Conservation (phyloP, 768 basidiomycete genomes). For the Suillus paluster region DNA sequence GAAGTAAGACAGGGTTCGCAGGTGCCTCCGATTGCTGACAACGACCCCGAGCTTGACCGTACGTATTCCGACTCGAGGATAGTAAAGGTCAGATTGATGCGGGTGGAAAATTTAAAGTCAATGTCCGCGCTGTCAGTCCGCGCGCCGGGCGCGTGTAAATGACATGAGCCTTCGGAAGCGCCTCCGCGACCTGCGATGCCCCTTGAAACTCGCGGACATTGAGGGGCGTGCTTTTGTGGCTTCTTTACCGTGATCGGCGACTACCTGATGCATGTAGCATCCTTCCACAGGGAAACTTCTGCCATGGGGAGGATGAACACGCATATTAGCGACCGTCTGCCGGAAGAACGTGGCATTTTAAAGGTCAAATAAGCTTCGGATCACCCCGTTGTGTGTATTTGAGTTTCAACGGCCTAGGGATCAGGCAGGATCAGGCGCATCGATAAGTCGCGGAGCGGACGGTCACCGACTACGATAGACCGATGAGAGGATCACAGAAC, state of each 20-base stretch:
- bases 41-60: neutral
- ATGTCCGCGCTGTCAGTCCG: neutral
- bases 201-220: slow-evolving; percentile 22
- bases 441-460: neutral
- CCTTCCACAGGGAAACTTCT: neutral
- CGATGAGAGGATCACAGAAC: neutral
- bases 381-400: neutral
- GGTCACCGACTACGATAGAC: neutral
- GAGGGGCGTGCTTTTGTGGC: slow-evolving; percentile 17
- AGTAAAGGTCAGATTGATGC: neutral
- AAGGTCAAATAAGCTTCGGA: neutral
- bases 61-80: neutral
- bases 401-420: neutral
- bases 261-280: neutral
- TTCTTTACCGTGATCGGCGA: slow-evolving; percentile 22
- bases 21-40: neutral
- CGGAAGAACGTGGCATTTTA: neutral
- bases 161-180: neutral
- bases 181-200: slow-evolving; percentile 10
- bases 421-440: neutral
- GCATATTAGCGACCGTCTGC: neutral
- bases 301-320: too few relatives aligned
- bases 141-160: neutral
- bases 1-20: neutral
- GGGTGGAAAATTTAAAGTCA: neutral